These are phyloP conservation scores for Russula foetens DNA, from an alignment of 768 basidiomycete genomes.

Conservation along the genomic window DNA sequence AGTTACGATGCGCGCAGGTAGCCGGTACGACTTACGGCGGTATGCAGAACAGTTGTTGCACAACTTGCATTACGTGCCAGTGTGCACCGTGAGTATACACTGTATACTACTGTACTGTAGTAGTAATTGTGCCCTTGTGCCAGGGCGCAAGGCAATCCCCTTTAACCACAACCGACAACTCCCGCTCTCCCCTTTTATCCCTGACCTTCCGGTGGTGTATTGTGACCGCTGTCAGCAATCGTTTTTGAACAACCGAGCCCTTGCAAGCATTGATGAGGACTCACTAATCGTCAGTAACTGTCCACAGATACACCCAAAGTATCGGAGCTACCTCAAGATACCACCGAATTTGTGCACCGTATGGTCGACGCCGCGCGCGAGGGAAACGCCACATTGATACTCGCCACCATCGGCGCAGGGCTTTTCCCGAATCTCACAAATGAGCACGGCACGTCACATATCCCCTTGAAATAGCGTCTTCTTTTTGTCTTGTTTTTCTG, in stretches of 20 bases:
- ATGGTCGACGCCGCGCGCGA: slow-evolving; percentile 70
- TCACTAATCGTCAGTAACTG: background rate
- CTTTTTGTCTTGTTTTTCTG: background rate
- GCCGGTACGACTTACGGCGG: too few relatives aligned
- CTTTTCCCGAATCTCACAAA: slow-evolving; percentile 69
- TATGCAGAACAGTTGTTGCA: too few relatives aligned
- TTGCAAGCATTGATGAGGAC: background rate
- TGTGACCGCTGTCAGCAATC: background rate
- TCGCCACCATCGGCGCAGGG: slow-evolving; percentile 58
- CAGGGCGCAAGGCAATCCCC: too few relatives aligned
- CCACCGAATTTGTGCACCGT: slow-evolving; percentile 47
- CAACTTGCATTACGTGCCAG: too few relatives aligned
- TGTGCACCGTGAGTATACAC: too few relatives aligned
- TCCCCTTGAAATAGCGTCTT: background rate
- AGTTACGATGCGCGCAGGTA: background rate
- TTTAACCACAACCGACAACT: too few relatives aligned
- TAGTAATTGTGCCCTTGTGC: too few relatives aligned
- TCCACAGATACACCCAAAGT: background rate
- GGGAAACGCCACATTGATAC: slow-evolving; percentile 44
- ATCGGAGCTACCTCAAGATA: slow-evolving; percentile 28
- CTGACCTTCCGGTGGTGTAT: background rate
- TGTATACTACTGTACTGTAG: too few relatives aligned
- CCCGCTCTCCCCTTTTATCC: background rate
- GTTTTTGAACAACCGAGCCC: slow-evolving; percentile 7
- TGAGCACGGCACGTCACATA: slow-evolving; percentile 41